Evolutionary conservation across 2,329 filamentous ascomycete genomes (phyloP), one percentile per base, ranked within the genome.

Genomic region (Pseudopyrenochaeta lycopersici): DNA sequence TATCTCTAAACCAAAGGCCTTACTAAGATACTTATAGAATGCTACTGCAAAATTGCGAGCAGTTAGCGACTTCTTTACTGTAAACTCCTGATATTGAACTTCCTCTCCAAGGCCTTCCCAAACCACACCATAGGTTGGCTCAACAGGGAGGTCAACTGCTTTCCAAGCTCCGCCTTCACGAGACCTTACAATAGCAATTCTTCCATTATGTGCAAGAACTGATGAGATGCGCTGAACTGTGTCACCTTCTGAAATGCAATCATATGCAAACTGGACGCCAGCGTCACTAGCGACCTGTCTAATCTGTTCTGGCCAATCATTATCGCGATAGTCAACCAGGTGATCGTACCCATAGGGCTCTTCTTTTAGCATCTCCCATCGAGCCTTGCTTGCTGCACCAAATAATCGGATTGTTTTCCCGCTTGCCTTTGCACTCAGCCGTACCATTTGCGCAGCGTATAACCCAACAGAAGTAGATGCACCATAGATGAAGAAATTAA

Each of bases 21-120:
- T 49, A 15, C 70, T 62, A 1, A 80, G 50, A 52, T 68, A 80
- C 3, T 62, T 48, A 30, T 76, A 80, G 41, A 80, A 80, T 0
- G 56, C 54, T 4, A 69, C 68, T 3, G 77, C 72, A 44, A 68
- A 71, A 5, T 23, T 41, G 23, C 54, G 44, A 6, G 62, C 59
- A 21, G 49, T 55, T 3, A 46, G 43, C 15, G 66, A 68, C 18
- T 51, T 62, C 17, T 50, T 40, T 14, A 72, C 46, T 3, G 59
- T 67, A 10, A 68, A 65, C 45, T 63, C 64, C 12, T 78, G 70
- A 15, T 80, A 81, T 9, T 72, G 60, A 11, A 80, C 58, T 15
- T 79, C 73, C 31, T 72, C 73, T 0, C 78, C 77, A 0, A 81
- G 60, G 0, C 72, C 78, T 44, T 80, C 75, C 77, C 77, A 80